A percentile compares a stretch with the other conserved stretches of the same genome.
phyloP scores from a whole-genome alignment of 345 rosid genomes.

The Populus simonii region DNA sequence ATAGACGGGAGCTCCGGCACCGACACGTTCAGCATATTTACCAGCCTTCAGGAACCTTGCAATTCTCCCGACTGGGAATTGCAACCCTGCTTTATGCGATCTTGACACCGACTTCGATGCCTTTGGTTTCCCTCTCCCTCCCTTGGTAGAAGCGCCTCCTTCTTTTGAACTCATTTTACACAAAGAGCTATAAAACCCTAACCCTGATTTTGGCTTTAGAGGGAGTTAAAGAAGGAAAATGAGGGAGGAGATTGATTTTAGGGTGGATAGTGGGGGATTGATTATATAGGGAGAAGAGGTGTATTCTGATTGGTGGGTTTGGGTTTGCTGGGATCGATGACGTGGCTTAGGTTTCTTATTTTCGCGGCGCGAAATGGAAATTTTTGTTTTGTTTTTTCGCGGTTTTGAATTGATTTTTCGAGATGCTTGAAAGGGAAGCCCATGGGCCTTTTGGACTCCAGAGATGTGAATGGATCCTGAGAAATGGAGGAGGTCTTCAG shows the following conservation, averaged over 20 bases:
- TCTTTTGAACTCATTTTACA: conserved; percentile 47
- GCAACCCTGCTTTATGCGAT: conserved; percentile 67
- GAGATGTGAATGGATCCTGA: too few relatives aligned
- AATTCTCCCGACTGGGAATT: conserved; percentile 65
- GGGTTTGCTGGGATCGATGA: conserved; percentile 39
- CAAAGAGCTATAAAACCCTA: conserved; percentile 3
- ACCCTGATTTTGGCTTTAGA: neutral
- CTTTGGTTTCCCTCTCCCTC: conserved; percentile 73
- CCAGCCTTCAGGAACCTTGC: conserved; percentile 72
- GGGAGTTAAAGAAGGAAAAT: too few relatives aligned
- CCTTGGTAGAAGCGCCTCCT: conserved; percentile 42
- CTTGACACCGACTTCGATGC: conserved; percentile 57
- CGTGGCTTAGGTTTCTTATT: conserved; percentile 24
- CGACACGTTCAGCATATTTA: conserved; percentile 68
- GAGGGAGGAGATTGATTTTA: neutral
- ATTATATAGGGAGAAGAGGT: conserved; percentile 23
- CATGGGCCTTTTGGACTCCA: too few relatives aligned
- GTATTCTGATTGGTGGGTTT: conserved; percentile 25
- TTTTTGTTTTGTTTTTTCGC: neutral
- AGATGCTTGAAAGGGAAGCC: too few relatives aligned
- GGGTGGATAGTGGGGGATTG: neutral
- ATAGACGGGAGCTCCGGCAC: conserved; percentile 70
- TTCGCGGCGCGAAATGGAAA: conserved; percentile 37
- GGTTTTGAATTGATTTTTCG: neutral
- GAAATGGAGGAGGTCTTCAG: too few relatives aligned